Conservation (phyloP, 331 rosid species). For the Malus hybrid region DNA sequence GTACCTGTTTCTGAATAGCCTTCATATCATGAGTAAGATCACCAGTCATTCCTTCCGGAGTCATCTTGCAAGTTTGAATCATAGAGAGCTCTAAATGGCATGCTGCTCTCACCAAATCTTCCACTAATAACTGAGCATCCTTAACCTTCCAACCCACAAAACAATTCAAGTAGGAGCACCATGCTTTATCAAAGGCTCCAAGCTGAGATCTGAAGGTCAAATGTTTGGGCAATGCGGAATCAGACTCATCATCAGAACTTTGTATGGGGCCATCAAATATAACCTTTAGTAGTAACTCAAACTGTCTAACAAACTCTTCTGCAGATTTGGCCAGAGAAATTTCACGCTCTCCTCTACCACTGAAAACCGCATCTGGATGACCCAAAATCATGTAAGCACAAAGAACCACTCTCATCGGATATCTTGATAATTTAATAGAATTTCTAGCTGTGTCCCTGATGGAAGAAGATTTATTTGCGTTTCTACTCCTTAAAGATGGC, state of each 20-base stretch:
- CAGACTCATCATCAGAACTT: constrained; percentile 57
- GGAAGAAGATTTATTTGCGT: constrained; percentile 36
- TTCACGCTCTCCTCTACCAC: constrained; percentile 75
- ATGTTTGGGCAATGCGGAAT: constrained; percentile 33
- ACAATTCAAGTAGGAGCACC: constrained; percentile 92
- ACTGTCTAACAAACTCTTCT: constrained; percentile 55
- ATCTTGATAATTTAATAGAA: constrained; percentile 50
- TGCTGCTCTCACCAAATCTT: constrained; percentile 94
- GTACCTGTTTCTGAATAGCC: constrained; percentile 89
- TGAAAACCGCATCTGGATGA: constrained; percentile 96
- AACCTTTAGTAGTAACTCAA: constrained; percentile 64
- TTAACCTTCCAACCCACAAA: constrained; percentile 89
- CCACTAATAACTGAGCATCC: constrained; percentile 80
- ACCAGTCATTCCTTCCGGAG: constrained; percentile 49
- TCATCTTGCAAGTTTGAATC: constrained; percentile 89
- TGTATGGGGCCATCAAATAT: constrained; percentile 64
- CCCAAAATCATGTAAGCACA: constrained; percentile 96
- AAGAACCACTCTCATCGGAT: constrained; percentile 76
- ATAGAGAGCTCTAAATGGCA: constrained; percentile 96
- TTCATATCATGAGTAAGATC: constrained; percentile 85
- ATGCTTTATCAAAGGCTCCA: constrained; percentile 77
- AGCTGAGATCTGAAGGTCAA: constrained; percentile 83
- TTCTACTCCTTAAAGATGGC: constrained; percentile 46
- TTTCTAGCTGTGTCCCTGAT: constrained; percentile 34
- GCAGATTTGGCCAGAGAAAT: constrained; percentile 69